Conservation (phyloP, 306 rosid genomes). For the Rubus parviflorus region DNA sequence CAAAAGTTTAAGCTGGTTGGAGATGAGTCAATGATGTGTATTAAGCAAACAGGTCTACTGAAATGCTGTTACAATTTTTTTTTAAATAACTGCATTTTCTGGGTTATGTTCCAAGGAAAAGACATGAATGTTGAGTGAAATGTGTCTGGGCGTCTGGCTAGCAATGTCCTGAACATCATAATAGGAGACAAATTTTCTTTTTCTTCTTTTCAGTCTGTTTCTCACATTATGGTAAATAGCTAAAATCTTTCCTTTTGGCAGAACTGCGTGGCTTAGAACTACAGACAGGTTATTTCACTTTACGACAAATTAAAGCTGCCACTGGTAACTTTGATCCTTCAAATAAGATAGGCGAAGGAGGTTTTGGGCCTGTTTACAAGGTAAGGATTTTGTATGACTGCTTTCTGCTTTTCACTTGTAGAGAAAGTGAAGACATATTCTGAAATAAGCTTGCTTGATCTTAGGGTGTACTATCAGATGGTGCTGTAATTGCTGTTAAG, state of each 20-base stretch:
- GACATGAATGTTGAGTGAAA: background rate
- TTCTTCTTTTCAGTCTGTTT: background rate
- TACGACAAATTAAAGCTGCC: conserved; percentile 64
- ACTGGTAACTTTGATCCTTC: conserved; percentile 49
- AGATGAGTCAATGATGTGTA: background rate
- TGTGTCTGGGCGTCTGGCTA: background rate
- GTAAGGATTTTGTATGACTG: conserved; percentile 25
- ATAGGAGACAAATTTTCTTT: background rate
- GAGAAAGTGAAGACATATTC: background rate
- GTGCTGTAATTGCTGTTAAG: conserved; percentile 72
- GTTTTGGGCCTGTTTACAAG: conserved; percentile 79
- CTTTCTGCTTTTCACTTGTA: background rate
- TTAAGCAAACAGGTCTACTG: background rate
- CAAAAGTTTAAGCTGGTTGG: background rate
- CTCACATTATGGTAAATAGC: background rate
- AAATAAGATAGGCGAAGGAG: conserved; percentile 81
- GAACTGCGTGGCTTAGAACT: conserved; percentile 49
- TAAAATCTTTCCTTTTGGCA: conserved; percentile 26
- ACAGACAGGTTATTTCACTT: conserved; percentile 59
- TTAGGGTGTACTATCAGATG: conserved; percentile 72
- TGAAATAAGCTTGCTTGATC: conserved; percentile 18
- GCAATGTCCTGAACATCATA: background rate
- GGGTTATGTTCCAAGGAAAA: too few species aligned
- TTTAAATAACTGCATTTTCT: too few species aligned
- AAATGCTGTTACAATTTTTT: too few species aligned